Base-by-base conservation (phyloP, 2,329 filamentous ascomycete genomes). In the Didymella segeticola region DNA sequence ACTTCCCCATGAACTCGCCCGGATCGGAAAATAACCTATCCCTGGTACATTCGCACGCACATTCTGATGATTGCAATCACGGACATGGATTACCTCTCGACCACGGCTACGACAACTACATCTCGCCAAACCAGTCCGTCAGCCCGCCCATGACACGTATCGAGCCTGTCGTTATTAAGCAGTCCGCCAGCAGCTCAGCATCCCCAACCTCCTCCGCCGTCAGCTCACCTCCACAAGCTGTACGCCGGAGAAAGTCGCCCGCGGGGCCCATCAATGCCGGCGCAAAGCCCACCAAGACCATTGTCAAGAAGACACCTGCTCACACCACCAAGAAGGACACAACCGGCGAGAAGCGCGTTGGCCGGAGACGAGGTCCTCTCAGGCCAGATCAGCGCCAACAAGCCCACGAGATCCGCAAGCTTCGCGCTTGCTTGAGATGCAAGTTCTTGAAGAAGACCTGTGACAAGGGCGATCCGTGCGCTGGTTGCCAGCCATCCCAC, bases 361-460 rank as follows among this genome's bases (percentile, higher is more conserved):
- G 93, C 42, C 88, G 91, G 70, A 86, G 93, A 78, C 90, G 90
- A 75, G 93, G 93, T 29, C 93, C 93, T 54, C 85, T 98, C 64
- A 83, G 92, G 68, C 92, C 93, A 10, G 93, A 98, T 75, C 93
- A 97, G 80, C 86, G 93, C 64, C 96, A 96, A 79, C 93, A 97
- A 77, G 93, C 93, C 22, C 95, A 93, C 69, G 93, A 98, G 78
- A 98, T 98, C 73, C 87, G 93, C 75, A 98, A 98, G 78, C 82
- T 97, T 66, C 86, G 93, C 71, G 93, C 93, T 41, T 98, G 93
- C 75, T 81, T 98, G 67, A 88, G 93, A 62, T 98, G 93, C 85
- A 97, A 97, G 80, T 98, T 97, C 81, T 83, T 98, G 75, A 98
- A 98, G 85, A 98, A 98, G 85, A 97, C 93, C 42, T 98, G 93